Base-by-base conservation (phyloP, 1,139 yeast species). In the Scheffersomyces stambukii region DNA sequence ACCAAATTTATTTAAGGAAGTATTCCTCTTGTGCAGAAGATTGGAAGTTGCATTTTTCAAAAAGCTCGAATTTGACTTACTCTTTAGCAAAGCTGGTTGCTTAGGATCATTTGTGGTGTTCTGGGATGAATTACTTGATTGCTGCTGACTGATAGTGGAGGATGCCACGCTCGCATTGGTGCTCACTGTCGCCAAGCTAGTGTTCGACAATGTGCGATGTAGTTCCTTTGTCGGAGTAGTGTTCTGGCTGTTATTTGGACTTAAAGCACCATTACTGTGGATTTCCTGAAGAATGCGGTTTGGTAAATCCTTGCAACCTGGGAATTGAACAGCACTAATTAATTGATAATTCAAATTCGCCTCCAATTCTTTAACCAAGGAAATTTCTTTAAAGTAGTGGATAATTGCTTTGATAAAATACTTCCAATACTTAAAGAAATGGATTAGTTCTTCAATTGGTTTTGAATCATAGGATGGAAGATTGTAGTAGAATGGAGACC, bases 401-500 rank as follows among this genome's bases (percentile, higher is more conserved):
- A 76, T 62, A 36, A 81, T 50, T 11, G 82, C 76, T 43, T 77
- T 77, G 38, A 82, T 64, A 36, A 81, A 70, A 51, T 74, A 75
- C 46, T 81, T 77, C 86, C 89, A 82, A 33, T 73, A 69, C 36
- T 77, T 76, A 52, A 82, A 81, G 45, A 82, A 64, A 32, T 64
- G 70, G 31, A 73, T 54, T 45, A 75, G 56, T 30, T 64, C 64
- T 41, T 72, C 77, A 13, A 72, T 63, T 3, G 80, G 80, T 32
- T 49, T 60, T 16, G 70, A 48, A 33, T 64, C 70, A 30, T 46
- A 50, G 2, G 50, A 39, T 3, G 75, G 74, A 10, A 67, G 48
- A 30, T 64, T 65, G 30, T 55, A 43, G 38, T 50, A 58, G 47
- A 59, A 67, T 3, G 75, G 75, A 8, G 67, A 60, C 23, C 45